These are phyloP conservation scores for Trichosanthes truncata DNA, from an alignment of 306 rosid species.

Conservation along the genomic window DNA sequence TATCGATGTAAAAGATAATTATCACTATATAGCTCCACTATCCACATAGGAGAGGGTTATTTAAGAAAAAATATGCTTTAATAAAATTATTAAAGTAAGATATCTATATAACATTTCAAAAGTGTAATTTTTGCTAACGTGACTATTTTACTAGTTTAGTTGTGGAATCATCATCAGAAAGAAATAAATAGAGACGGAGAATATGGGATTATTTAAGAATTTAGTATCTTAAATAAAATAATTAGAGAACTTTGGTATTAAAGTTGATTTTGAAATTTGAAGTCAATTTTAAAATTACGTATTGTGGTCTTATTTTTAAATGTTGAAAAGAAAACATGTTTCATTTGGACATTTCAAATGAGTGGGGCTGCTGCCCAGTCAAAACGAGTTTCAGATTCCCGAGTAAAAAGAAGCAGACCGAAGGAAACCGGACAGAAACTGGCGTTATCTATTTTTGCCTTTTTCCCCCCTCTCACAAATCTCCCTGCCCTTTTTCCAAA, in stretches of 20 bases:
- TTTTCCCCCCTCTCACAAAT: neutral
- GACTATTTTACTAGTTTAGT: neutral
- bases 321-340: neutral
- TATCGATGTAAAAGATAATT: too few relatives aligned
- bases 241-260: neutral
- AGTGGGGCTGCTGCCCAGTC: constrained; percentile 6
- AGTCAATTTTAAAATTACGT: neutral
- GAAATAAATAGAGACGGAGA: neutral
- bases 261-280: neutral
- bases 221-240: neutral
- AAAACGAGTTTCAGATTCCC: neutral
- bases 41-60: too few relatives aligned
- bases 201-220: neutral
- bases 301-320: neutral
- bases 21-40: too few relatives aligned
- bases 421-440: neutral
- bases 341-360: neutral
- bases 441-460: neutral
- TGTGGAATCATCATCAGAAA: neutral
- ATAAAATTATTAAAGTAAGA: too few relatives aligned
- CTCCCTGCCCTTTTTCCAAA: neutral
- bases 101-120: too few relatives aligned
- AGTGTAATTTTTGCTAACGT: too few relatives aligned
- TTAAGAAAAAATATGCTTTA: too few relatives aligned
- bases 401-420: constrained; percentile 4